Base-by-base conservation (phyloP, 2,329 filamentous ascomycete species). In the Thyridium curvatum region DNA sequence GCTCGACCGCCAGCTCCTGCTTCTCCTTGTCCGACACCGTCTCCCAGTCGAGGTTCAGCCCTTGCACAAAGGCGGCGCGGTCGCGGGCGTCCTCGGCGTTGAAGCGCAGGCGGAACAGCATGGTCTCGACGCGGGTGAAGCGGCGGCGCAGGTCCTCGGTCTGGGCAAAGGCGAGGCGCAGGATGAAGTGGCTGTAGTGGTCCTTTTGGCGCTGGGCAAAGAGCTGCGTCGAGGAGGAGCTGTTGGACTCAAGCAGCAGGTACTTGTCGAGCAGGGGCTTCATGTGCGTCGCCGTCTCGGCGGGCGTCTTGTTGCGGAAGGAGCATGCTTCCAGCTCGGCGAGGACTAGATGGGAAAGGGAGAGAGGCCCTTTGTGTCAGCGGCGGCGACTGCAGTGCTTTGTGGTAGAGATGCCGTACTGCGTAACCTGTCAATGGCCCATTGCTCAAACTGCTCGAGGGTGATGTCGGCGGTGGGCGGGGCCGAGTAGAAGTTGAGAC, bases 171-270 rank as follows among this genome's bases (percentile, higher is more conserved):
- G 93, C 93, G 32, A 98, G 77, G 1, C 93, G 82, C 6, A 98
- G 76, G 45, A 97, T 98, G 59, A 96, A 98, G 62, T 98, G 93
- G 40, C 86, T 93, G 64, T 97, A 98, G 64, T 98, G 93, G 52
- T 98, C 93, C 58, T 93, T 94, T 60, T 91, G 86, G 18, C 91
- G 77, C 64, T 98, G 87, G 28, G 77, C 65, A 17, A 77, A 72
- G 12, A 91, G 64, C 52, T 68, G 74, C 47, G 59, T 65, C 32
- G 61, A 72, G 44, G 53, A 69, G 1, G 86, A 86, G 40, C 78
- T 83, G 54, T 89, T 91, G 32, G 84, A 75, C 45, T 82, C 79
- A 14, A 96, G 79, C 0, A 86, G 85, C 4, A 96, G 73, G 61
- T 88, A 86, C 65, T 96, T 96, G 43, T 90, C 79, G 37, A 97